Evolutionary conservation across 2,329 filamentous ascomycete species (phyloP), one percentile per base, ranked within the genome.

Genomic region (Colletotrichum horii): DNA sequence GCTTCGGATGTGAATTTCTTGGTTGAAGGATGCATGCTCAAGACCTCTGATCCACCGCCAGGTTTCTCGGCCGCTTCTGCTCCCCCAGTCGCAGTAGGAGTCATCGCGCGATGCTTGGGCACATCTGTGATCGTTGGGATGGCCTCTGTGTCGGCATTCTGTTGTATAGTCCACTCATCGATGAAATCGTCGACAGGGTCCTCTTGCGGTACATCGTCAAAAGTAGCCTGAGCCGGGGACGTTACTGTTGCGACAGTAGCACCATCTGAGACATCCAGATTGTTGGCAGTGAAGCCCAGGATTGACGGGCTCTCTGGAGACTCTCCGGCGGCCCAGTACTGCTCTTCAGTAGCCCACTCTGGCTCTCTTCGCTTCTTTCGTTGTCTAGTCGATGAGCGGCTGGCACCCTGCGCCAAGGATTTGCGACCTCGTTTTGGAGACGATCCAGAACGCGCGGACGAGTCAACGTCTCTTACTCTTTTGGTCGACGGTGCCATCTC

Each of bases 21-120:
- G 8, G 43, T 14, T 8, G 11, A 22, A 52, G n/a, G 43, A 22
- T 52, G 6, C n/a, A 52, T n/a, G 6, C 43, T 4, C 0, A 14
- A 14, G 11, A 3, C 2, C 0, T 0, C n/a, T 8, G 2, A 1
- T 14, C 2, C 43, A 6, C 2, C 3, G 11, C 22, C 2, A 4
- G n/a, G 11, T 22, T 3, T 52, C 43, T 48, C 11, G 7, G 43
- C 43, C 6, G n/a, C 43, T 2, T 48, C 43, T 22, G 0, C 43
- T 22, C 7, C 1, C n/a, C 6, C 3, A 14, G 43, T 52, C 6
- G 43, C 5, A 48, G 6, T 22, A n/a, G 0, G 43, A 22, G n/a
- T 0, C n/a, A 52, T 14, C 2, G 43, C 11, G 4, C 3, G n/a
- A 22, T 52, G 0, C 11, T 8, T 14, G 0, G 43, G n/a, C 0